phyloP scores from a whole-genome alignment of 1,284 basidiomycete genomes.

The Anthracocystis setariae region DNA sequence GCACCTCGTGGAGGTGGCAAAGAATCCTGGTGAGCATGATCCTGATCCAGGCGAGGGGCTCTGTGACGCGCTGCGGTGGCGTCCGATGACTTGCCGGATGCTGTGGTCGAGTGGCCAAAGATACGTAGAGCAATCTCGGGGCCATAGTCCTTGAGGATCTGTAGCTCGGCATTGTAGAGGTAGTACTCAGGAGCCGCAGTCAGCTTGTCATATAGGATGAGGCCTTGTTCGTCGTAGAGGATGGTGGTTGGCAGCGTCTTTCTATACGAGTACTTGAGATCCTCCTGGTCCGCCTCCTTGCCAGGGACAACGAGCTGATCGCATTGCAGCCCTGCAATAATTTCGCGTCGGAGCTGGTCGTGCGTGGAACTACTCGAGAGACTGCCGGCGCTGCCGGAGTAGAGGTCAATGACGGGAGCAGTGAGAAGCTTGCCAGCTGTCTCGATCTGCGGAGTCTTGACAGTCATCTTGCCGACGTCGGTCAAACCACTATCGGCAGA shows the following conservation, averaged over 20 bases:
- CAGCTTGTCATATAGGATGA: slow-evolving; percentile 78
- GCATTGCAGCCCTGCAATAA: slow-evolving; percentile 50
- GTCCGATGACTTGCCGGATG: slow-evolving; percentile 59
- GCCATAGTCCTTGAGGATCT: slow-evolving; percentile 70
- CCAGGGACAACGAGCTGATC: slow-evolving; percentile 52
- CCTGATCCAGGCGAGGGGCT: slow-evolving; percentile 67
- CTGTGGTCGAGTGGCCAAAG: slow-evolving; percentile 65
- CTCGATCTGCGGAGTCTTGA: slow-evolving; percentile 4
- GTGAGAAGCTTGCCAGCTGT: slow-evolving; percentile 5
- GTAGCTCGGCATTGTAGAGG: slow-evolving; percentile 75
- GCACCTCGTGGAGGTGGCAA: slow-evolving; percentile 27
- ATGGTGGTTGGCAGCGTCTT: slow-evolving; percentile 81
- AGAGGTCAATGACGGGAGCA: slow-evolving; percentile 53
- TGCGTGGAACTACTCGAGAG: slow-evolving; percentile 36
- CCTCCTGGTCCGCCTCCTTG: slow-evolving; percentile 33
- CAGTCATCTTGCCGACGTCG: slow-evolving; percentile 10
- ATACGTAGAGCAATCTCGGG: slow-evolving; percentile 69
- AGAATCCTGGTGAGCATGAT: slow-evolving; percentile 21
- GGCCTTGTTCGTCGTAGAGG: slow-evolving; percentile 84
- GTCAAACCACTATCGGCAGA: background rate
- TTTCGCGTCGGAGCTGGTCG: slow-evolving; percentile 44
- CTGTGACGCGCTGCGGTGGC: background rate
- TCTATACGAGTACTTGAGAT: slow-evolving; percentile 46
- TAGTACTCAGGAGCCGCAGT: slow-evolving; percentile 79
- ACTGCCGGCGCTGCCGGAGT: slow-evolving; percentile 50